phyloP scores from a whole-genome alignment of 352 stramenopile genomes.

The Phytophthora kernoviae region DNA sequence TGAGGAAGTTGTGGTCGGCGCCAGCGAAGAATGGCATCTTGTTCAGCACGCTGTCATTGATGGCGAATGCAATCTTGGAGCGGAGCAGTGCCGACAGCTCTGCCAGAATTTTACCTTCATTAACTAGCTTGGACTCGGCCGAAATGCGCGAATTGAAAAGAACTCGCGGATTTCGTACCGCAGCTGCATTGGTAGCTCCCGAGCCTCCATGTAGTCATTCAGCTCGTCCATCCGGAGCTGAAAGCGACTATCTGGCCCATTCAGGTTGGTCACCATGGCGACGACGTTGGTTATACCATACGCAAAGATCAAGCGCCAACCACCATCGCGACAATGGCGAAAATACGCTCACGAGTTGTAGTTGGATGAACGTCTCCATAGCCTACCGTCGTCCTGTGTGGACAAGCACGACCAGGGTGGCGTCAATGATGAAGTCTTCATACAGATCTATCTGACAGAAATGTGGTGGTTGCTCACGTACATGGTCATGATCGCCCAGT shows the following conservation, averaged over 20 bases:
- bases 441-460: not conserved
- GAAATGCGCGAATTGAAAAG: constrained; percentile 81
- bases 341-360: constrained; percentile 68
- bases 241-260: constrained; percentile 64
- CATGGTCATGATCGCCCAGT: constrained; percentile 85
- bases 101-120: constrained; percentile 71
- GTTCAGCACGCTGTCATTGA: constrained; percentile 83
- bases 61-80: constrained; percentile 80
- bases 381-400: constrained; percentile 66
- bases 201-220: constrained; percentile 83
- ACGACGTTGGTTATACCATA: constrained; percentile 85
- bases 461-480: constrained; percentile 18
- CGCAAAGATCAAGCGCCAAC: constrained; percentile 80
- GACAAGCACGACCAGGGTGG: not conserved
- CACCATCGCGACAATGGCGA: constrained; percentile 76
- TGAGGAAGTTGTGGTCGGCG: constrained; percentile 81
- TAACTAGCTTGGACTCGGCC: constrained; percentile 70
- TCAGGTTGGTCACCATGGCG: constrained; percentile 71
- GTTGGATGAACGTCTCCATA: constrained; percentile 67
- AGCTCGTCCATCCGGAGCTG: constrained; percentile 80
- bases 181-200: constrained; percentile 71
- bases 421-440: not conserved
- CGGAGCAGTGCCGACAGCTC: constrained; percentile 74
- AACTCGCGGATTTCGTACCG: constrained; percentile 85
- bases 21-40: constrained; percentile 85